Percentiles rank a stretch among this genome's conserved stretches.
These are phyloP conservation scores for Apiotrichum laibachii DNA, from an alignment of 1,284 basidiomycete species.

Conservation along the genomic window DNA sequence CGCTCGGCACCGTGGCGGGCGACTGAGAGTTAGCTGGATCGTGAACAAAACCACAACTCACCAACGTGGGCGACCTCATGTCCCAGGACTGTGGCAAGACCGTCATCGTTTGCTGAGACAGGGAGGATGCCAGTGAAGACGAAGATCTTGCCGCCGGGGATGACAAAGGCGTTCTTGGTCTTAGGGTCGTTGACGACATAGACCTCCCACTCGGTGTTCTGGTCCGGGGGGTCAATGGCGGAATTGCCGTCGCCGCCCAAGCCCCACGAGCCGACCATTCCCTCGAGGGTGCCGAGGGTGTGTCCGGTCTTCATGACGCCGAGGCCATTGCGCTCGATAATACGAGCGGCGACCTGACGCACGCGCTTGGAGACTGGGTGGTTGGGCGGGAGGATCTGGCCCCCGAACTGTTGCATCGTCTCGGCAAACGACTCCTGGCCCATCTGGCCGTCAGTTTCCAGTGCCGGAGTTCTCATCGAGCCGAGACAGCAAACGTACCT, in stretches of 20 bases:
- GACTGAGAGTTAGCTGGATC: neutral
- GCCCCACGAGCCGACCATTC: slow-evolving; percentile 32
- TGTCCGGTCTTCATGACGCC: slow-evolving; percentile 58
- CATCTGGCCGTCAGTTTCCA: slow-evolving; percentile 6
- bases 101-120: slow-evolving; percentile 71
- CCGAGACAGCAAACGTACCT: slow-evolving; percentile 32
- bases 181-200: slow-evolving; percentile 74
- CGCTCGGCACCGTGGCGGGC: slow-evolving; percentile 21
- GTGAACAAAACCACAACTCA: slow-evolving; percentile 56
- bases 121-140: slow-evolving; percentile 89
- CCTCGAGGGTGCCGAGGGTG: slow-evolving; percentile 40
- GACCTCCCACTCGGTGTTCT: slow-evolving; percentile 55
- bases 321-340: slow-evolving; percentile 69
- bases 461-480: neutral
- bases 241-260: slow-evolving; percentile 24
- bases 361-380: slow-evolving; percentile 68
- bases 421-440: slow-evolving; percentile 13
- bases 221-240: slow-evolving; percentile 4
- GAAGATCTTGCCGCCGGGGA: slow-evolving; percentile 71
- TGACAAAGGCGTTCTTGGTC: slow-evolving; percentile 75
- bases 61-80: slow-evolving; percentile 89
- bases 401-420: slow-evolving; percentile 19
- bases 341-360: slow-evolving; percentile 65
- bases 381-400: slow-evolving; percentile 60
- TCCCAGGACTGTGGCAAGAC: slow-evolving; percentile 78